Conservation (phyloP, 768 basidiomycete genomes). For the Tylopilus sp. region DNA sequence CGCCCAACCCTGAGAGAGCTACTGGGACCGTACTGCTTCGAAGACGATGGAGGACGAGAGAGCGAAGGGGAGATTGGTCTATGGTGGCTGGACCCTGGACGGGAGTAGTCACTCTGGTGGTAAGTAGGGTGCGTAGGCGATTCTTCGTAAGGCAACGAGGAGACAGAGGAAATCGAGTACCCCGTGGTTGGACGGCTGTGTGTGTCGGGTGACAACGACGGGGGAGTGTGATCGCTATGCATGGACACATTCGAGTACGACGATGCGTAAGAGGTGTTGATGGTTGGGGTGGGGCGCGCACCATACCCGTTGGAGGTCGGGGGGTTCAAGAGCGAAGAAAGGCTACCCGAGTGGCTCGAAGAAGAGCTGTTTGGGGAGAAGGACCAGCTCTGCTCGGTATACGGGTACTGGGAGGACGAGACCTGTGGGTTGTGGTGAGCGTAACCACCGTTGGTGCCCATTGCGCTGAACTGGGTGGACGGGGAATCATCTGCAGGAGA, state of each 20-base stretch:
- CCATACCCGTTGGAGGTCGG: constrained; percentile 39
- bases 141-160: constrained; percentile 71
- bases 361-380: constrained; percentile 47
- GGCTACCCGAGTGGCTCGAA: constrained; percentile 65
- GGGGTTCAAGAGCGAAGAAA: constrained; percentile 78
- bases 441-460: constrained; percentile 33
- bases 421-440: constrained; percentile 33
- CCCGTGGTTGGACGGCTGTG: constrained; percentile 77
- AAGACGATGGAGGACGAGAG: constrained; percentile 66
- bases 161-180: constrained; percentile 82
- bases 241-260: constrained; percentile 70
- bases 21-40: constrained; percentile 47
- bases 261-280: constrained; percentile 64
- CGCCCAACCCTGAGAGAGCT: constrained; percentile 67
- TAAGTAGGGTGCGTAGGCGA: constrained; percentile 35
- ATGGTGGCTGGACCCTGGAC: constrained; percentile 73
- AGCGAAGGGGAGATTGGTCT: constrained; percentile 60
- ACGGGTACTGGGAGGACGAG: constrained; percentile 57
- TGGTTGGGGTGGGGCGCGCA: constrained; percentile 62
- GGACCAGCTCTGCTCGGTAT: constrained; percentile 59
- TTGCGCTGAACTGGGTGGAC: constrained; percentile 41
- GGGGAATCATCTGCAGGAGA: constrained; percentile 70
- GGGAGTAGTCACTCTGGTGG: constrained; percentile 58
- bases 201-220: constrained; percentile 68
- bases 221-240: constrained; percentile 66